Conservation (phyloP, 495 filamentous ascomycete genomes). For the Melanomma pulvis-pyrius region DNA sequence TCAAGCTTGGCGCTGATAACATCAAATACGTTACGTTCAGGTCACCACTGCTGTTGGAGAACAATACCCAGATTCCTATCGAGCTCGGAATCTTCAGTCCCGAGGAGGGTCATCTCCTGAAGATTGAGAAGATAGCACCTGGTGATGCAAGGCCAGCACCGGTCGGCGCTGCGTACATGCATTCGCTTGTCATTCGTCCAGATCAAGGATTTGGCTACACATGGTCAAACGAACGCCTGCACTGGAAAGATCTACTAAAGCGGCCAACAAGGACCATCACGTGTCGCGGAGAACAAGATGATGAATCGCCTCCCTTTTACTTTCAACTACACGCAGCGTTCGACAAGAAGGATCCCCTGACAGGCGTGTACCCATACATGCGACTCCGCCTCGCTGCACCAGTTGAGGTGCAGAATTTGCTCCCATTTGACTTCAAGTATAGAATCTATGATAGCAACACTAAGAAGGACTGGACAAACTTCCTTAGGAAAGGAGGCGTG, state of each 20-base stretch:
- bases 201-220: constrained; percentile 96
- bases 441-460: constrained; percentile 97
- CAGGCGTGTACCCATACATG: constrained; percentile 92
- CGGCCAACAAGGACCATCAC: constrained; percentile 80
- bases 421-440: constrained; percentile 99
- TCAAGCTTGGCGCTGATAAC: constrained; percentile 86
- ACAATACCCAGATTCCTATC: constrained; percentile 93
- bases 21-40: constrained; percentile 97
- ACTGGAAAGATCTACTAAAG: constrained; percentile 89
- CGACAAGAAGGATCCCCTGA: constrained; percentile 77
- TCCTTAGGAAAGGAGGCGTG: constrained; percentile 90
- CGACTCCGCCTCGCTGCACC: constrained; percentile 85
- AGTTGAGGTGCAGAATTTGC: constrained; percentile 88
- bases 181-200: constrained; percentile 86
- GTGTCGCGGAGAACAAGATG: constrained; percentile 79
- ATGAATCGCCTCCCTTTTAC: constrained; percentile 82
- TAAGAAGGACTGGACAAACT: constrained; percentile 98
- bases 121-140: constrained; percentile 96
- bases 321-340: constrained; percentile 90
- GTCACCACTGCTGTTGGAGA: constrained; percentile 94
- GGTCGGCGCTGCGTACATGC: constrained; percentile 87
- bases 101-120: constrained; percentile 85
- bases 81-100: constrained; percentile 92
- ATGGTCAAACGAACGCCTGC: constrained; percentile 86
- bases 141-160: constrained; percentile 90